These are phyloP conservation scores for Paramecium caudatum DNA, from an alignment of 73 alveolate species.

Conservation along the genomic window DNA sequence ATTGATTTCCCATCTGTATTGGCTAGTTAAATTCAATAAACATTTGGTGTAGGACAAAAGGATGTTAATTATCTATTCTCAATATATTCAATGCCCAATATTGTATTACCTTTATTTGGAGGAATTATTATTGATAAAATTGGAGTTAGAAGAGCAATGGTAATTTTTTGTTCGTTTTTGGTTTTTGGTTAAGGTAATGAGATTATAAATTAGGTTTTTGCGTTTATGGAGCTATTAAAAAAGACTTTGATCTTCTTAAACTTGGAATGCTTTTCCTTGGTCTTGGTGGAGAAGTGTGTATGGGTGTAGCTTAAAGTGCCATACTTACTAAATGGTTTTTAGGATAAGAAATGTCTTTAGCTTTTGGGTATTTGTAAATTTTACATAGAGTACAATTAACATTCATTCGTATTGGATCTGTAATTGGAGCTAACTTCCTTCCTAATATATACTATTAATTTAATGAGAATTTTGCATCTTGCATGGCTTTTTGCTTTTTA, in stretches of 20 bases:
- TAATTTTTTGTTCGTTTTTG: conserved; percentile 64
- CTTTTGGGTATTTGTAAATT: not conserved
- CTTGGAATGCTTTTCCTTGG: not conserved
- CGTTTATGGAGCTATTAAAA: not conserved
- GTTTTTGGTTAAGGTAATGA: not conserved
- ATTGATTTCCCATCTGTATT: conserved; percentile 19
- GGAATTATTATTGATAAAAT: conserved; percentile 72
- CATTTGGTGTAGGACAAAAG: not conserved
- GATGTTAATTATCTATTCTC: conserved; percentile 69
- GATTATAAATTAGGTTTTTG: not conserved
- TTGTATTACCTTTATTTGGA: conserved; percentile 74
- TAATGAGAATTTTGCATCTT: not conserved
- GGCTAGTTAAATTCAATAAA: not conserved
- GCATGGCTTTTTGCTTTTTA: conserved; percentile 4
- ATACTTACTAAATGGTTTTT: not conserved
- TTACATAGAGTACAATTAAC: not conserved
- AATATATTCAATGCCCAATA: conserved; percentile 72
- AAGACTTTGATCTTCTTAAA: not conserved
- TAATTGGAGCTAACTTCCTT: not conserved
- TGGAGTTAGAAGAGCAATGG: conserved; percentile 63
- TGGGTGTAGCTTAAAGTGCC: not conserved
- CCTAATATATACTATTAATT: not conserved
- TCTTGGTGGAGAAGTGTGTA: not conserved
- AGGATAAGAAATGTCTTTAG: conserved; percentile 34
- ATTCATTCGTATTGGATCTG: not conserved